Conservation (phyloP, 495 filamentous ascomycete genomes). For the Penicillium antarcticum region DNA sequence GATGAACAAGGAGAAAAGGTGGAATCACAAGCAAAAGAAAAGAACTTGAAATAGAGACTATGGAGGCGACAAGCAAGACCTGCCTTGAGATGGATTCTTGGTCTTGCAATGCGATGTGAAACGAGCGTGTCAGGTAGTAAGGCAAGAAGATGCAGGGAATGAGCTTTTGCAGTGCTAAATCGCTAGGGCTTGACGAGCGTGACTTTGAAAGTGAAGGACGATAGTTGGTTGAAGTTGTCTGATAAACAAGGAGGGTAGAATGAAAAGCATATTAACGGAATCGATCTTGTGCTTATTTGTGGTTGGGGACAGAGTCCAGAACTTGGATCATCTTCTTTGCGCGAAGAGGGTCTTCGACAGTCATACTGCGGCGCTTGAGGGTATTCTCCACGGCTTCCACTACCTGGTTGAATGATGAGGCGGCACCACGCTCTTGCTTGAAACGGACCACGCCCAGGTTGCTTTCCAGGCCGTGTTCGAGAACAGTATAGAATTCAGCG, state of each 20-base stretch:
- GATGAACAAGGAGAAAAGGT: not conserved
- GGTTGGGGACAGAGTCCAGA: slow-evolving; percentile 29
- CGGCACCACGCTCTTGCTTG: slow-evolving; percentile 83
- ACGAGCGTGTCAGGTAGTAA: slow-evolving; percentile 10
- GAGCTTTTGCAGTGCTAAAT: slow-evolving; percentile 22
- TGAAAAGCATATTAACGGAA: not conserved
- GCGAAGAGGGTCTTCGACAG: slow-evolving; percentile 62
- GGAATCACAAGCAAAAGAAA: not conserved
- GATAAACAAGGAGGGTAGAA: not conserved
- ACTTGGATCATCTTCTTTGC: slow-evolving; percentile 59
- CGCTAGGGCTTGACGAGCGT: slow-evolving; percentile 1
- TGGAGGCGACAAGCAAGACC: not conserved
- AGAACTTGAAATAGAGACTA: not conserved
- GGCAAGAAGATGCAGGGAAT: slow-evolving; percentile 1
- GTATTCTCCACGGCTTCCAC: slow-evolving; percentile 67
- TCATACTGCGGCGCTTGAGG: slow-evolving; percentile 54
- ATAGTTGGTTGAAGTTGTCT: not conserved
- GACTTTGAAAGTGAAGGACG: not conserved
- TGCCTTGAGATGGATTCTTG: not conserved
- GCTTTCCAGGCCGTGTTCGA: slow-evolving; percentile 68
- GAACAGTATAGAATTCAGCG: slow-evolving; percentile 77
- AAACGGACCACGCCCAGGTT: slow-evolving; percentile 77
- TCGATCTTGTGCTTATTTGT: slow-evolving; percentile 1
- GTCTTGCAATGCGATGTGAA: slow-evolving; percentile 1
- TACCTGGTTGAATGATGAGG: slow-evolving; percentile 77